Percentiles rank a stretch among this genome's conserved stretches.
Evolutionary conservation across 2,329 filamentous ascomycete genomes (phyloP).

Genomic region (Monosporascus ibericus): DNA sequence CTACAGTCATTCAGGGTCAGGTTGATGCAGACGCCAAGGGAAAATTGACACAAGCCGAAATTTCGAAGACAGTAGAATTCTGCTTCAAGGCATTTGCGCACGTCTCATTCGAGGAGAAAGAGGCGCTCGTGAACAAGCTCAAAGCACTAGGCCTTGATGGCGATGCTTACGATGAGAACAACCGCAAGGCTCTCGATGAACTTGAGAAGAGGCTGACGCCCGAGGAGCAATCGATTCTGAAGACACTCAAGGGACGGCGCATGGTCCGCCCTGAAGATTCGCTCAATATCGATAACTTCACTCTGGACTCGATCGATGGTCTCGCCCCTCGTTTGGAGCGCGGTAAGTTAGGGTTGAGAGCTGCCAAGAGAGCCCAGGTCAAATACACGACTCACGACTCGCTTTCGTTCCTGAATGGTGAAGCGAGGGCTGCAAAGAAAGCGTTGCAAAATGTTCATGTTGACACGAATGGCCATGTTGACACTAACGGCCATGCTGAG

Average conservation of each 20-base stretch:
- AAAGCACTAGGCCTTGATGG: conserved; percentile 4
- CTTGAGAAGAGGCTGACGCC: conserved; percentile 4
- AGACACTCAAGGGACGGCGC: conserved; percentile 4
- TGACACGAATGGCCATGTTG: too few species aligned
- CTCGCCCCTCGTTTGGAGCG: conserved; percentile 5
- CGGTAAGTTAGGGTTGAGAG: conserved; percentile 5
- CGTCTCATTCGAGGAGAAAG: conserved; percentile 5
- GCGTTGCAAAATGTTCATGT: too few species aligned
- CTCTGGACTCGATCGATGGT: conserved; percentile 8
- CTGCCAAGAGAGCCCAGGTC: too few species aligned
- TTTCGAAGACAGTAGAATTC: conserved; percentile 9
- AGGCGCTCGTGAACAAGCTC: conserved; percentile 6
- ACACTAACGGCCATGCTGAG: too few species aligned
- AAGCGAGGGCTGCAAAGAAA: too few species aligned
- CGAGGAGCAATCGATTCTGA: conserved; percentile 6
- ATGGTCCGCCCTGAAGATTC: conserved; percentile 9
- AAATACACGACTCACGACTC: too few species aligned
- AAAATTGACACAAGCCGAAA: conserved; percentile 6
- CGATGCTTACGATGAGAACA: not conserved
- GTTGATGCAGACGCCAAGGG: conserved; percentile 9
- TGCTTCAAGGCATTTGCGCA: conserved; percentile 7
- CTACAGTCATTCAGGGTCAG: conserved; percentile 31
- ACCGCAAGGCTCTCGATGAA: not conserved
- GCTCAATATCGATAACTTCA: conserved; percentile 7
- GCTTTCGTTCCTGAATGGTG: too few species aligned